phyloP scores from a whole-genome alignment of 148 eudicot genomes.

The Chenopodium berlandieri region DNA sequence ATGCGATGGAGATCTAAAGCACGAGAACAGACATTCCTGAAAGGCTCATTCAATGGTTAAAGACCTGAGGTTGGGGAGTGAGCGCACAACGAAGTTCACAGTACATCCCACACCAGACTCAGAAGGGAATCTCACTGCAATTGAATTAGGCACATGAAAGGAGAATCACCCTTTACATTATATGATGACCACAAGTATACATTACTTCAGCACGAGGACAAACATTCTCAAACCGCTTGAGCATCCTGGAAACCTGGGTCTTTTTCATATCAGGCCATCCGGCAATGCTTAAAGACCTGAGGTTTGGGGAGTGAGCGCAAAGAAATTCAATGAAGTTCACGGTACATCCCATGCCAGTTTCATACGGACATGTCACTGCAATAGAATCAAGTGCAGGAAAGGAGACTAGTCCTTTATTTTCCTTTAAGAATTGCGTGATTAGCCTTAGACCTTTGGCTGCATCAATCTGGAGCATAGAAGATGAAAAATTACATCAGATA shows the following conservation, averaged over 20 bases:
- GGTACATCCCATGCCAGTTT: background rate
- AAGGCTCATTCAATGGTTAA: too few relatives aligned
- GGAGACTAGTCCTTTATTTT: slow-evolving; percentile 1
- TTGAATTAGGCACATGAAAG: too few relatives aligned
- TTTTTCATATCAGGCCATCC: background rate
- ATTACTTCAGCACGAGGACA: slow-evolving; percentile 1
- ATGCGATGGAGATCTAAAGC: background rate
- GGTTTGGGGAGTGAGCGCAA: slow-evolving; percentile 12
- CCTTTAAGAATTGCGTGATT: background rate
- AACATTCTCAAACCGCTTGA: background rate
- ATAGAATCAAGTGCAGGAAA: slow-evolving; percentile 5
- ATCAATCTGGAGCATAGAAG: background rate
- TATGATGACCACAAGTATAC: background rate
- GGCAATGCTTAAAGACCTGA: background rate
- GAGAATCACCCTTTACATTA: too few relatives aligned
- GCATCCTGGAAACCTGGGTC: background rate
- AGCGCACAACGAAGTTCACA: too few relatives aligned
- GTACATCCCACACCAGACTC: too few relatives aligned
- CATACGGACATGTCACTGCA: background rate
- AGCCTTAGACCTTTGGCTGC: slow-evolving; percentile 12
- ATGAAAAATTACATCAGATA: background rate
- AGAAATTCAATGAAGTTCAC: slow-evolving; percentile 9
- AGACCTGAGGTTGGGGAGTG: too few relatives aligned
- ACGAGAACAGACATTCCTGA: background rate
- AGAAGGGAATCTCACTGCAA: too few relatives aligned